A percentile compares a stretch with the other conserved stretches of the same genome.
phyloP scores from a whole-genome alignment of 148 eudicot species.

The Diospyros kaki region DNA sequence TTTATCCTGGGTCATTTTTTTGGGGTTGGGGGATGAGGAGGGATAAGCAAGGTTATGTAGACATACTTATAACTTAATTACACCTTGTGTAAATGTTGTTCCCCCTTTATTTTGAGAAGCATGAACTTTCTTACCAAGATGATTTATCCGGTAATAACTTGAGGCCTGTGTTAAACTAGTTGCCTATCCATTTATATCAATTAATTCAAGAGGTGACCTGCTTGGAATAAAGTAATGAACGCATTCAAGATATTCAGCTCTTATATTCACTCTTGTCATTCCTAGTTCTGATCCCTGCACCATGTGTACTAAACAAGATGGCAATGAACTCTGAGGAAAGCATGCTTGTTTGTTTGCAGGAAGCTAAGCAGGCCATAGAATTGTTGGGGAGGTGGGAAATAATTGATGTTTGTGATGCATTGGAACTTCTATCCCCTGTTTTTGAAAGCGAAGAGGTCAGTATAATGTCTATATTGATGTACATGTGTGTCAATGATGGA shows the following conservation, averaged over 20 bases:
- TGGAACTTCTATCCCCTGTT: constrained; percentile 90
- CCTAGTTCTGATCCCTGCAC: neutral
- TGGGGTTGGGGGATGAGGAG: no score
- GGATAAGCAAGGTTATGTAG: no score
- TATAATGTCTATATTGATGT: constrained; percentile 14
- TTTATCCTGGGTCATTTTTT: neutral
- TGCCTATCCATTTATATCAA: neutral
- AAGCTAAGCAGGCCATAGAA: constrained; percentile 94
- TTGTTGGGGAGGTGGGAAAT: constrained; percentile 86
- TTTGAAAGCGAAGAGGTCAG: constrained; percentile 99
- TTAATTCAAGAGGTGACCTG: neutral
- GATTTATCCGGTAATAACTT: no score
- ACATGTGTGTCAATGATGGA: neutral
- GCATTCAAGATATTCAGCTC: neutral
- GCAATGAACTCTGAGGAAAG: neutral
- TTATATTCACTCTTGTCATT: neutral
- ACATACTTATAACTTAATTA: neutral
- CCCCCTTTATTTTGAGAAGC: no score
- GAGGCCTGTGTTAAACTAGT: neutral
- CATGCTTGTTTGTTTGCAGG: constrained; percentile 49
- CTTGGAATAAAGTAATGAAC: neutral
- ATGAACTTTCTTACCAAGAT: no score
- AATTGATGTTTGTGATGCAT: constrained; percentile 93
- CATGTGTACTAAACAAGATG: neutral
- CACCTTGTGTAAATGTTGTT: neutral